Percentiles rank a stretch among this genome's conserved stretches.
Conservation (phyloP, 1,139 yeast genomes). For the Yarrowia galli region DNA sequence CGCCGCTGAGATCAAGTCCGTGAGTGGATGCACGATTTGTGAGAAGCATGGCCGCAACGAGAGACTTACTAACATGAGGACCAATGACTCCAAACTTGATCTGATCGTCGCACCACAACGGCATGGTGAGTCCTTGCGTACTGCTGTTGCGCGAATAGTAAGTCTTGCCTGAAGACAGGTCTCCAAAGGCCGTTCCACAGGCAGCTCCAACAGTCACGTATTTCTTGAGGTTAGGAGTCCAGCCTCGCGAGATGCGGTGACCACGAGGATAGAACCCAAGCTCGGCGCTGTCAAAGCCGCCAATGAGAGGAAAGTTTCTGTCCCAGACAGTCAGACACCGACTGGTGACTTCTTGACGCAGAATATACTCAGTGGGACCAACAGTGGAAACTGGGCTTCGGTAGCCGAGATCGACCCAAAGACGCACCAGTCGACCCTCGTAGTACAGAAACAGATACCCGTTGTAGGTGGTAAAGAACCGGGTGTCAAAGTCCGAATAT, state of each 20-base stretch:
- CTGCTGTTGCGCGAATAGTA: background rate
- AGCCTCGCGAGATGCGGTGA: no score
- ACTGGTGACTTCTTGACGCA: no score
- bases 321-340: background rate
- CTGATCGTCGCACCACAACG: background rate
- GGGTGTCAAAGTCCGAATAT: background rate
- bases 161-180: background rate
- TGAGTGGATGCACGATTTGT: no score
- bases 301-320: background rate
- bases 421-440: no score
- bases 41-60: no score
- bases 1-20: no score
- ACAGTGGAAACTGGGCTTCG: background rate
- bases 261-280: no score
- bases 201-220: background rate
- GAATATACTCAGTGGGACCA: no score
- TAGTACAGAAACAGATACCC: background rate
- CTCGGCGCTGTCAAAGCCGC: background rate
- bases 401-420: background rate
- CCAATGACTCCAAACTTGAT: background rate
- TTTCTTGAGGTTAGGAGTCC: background rate
- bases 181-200: background rate
- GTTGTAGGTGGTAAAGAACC: background rate
- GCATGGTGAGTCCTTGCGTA: background rate
- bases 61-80: no score